Base-by-base conservation (phyloP, 805 yeast species). In the Tetrapisispora fleetii region DNA sequence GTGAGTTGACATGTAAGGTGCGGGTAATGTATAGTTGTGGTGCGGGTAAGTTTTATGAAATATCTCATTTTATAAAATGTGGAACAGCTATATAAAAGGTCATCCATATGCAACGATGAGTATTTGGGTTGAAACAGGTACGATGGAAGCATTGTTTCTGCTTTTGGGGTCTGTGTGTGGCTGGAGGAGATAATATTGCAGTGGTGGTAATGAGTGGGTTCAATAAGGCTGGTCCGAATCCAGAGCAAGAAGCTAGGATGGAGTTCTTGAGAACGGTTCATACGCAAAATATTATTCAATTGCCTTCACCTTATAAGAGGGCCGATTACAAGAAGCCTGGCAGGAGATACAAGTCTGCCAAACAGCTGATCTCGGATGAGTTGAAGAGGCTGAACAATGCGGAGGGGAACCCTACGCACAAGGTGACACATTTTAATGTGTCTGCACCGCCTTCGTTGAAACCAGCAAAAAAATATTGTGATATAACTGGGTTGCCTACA, bases 391-490 rank as follows among this genome's bases (percentile, higher is more conserved):
- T 80, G 30, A 75, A 70, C 47, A 53, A 57, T 4, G 45, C 54
- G 3, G 47, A 50, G 33, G 46, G 45, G 5, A 45, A 46, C 11
- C 45, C 49, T 16, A 14, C 37, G 4, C 47, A 47, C 37, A 49
- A 44, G 22, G 80, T 88, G 11, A 85, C 91, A 0, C 85, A 78
- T 64, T 75, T 80, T 52, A 77, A 82, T 37, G 69, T 90, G 6
- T 78, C 78, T 28, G 95, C 96, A 0, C 95, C 96, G 2, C 98
- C 98, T 0, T 83, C 93, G 3, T 67, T 89, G 54, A 76, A 71
- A 53, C 98, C 98, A 0, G 69, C 74, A 17, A 87, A 83, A 67
- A 83, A 80, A 53, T 90, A 88, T 67, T 91, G 99, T 65, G 99
- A 93, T 62, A 80, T 91, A 43, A 91, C 98, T 0, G 99, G 99